Percentiles rank a stretch among this genome's conserved stretches.
These are phyloP conservation scores for Ogataea trehaloabstinens DNA, from an alignment of 805 yeast genomes.

Conservation along the genomic window DNA sequence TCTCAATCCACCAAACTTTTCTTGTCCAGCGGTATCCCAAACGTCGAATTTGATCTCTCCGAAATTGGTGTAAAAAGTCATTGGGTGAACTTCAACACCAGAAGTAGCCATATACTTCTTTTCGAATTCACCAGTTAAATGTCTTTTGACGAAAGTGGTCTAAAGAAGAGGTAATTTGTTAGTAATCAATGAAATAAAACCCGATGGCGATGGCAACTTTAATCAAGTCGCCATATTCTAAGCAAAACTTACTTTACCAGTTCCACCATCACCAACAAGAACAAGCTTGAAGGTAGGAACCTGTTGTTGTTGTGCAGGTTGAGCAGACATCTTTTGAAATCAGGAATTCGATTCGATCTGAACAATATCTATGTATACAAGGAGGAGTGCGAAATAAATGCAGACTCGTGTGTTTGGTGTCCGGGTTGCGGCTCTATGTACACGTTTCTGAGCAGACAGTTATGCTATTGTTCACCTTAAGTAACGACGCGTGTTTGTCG, in stretches of 20 bases:
- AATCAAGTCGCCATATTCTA: neutral
- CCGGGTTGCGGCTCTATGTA: neutral
- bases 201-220: neutral
- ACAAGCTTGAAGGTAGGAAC: conserved; percentile 98
- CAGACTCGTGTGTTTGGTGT: neutral
- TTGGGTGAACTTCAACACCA: conserved; percentile 99
- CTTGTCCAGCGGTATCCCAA: conserved; percentile 99
- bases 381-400: no score
- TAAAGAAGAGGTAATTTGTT: conserved; percentile 19
- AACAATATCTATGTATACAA: neutral
- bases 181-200: conserved; percentile 5
- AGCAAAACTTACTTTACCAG: conserved; percentile 74
- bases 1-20: conserved; percentile 98
- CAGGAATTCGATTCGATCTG: neutral
- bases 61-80: conserved; percentile 95
- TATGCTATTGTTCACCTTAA: no score
- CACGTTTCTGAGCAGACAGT: no score
- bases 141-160: conserved; percentile 99
- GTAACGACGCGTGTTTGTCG: no score
- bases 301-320: conserved; percentile 44
- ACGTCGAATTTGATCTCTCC: conserved; percentile 99
- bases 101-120: conserved; percentile 98
- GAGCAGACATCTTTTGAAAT: conserved; percentile 46
- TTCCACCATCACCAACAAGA: conserved; percentile 99
- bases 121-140: conserved; percentile 98